Conservation (phyloP, 441 rosid genomes). For the Eruca vesicaria region DNA sequence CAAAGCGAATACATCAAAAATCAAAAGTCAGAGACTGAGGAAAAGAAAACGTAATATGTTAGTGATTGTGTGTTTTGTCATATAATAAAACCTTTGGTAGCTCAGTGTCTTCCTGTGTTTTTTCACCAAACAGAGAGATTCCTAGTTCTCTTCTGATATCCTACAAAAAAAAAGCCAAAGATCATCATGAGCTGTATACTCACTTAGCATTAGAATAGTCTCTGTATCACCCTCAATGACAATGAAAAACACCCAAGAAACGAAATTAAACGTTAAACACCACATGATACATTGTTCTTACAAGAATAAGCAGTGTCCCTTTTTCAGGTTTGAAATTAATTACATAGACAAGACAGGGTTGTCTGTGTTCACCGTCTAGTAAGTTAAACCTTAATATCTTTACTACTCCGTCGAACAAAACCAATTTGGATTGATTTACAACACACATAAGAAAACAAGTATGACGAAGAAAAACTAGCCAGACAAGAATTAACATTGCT, state of each 20-base stretch:
- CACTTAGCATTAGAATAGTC: neutral
- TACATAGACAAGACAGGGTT: too few species aligned
- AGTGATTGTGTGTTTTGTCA: neutral
- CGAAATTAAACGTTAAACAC: too few species aligned
- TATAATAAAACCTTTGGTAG: constrained; percentile 30
- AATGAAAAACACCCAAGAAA: neutral
- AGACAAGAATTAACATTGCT: neutral
- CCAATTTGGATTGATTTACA: too few species aligned
- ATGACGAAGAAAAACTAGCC: neutral
- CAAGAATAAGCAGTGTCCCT: too few species aligned
- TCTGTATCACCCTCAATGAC: neutral
- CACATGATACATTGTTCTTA: neutral
- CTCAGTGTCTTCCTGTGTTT: constrained; percentile 26
- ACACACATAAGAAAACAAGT: too few species aligned
- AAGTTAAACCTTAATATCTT: too few species aligned
- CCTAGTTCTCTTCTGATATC: constrained; percentile 40
- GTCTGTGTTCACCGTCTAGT: too few species aligned
- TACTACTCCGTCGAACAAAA: too few species aligned
- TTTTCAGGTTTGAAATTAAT: too few species aligned
- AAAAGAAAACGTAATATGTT: neutral
- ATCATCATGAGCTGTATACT: neutral
- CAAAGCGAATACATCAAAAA: neutral
- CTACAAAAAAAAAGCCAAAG: constrained; percentile 8
- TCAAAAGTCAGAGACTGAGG: neutral
- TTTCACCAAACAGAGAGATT: constrained; percentile 35